A percentile compares a stretch with the other conserved stretches of the same genome.
These are phyloP conservation scores for Lolium multiflorum DNA, from an alignment of 176 grass and related monocot genomes.

Conservation along the genomic window DNA sequence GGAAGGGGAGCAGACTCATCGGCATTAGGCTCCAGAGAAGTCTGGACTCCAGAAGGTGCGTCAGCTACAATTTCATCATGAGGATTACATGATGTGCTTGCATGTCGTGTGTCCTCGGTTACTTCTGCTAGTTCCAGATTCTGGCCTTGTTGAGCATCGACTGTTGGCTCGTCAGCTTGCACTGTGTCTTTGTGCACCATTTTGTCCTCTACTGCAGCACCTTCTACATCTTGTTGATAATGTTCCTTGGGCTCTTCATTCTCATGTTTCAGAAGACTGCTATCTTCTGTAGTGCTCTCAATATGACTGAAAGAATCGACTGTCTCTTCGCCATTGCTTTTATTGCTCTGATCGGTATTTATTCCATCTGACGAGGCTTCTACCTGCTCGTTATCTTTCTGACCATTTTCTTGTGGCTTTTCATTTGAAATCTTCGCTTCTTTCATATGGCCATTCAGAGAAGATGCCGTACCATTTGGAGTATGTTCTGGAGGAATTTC, in stretches of 20 bases:
- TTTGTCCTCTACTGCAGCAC: conserved; percentile 14
- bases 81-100: conserved; percentile 14
- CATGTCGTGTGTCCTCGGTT: conserved; percentile 29
- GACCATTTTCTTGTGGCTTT: conserved; percentile 15
- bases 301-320: conserved; percentile 24
- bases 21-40: conserved; percentile 20
- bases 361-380: conserved; percentile 24
- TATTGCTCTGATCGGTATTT: conserved; percentile 22
- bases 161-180: conserved; percentile 34
- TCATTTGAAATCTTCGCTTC: conserved; percentile 25
- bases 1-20: conserved; percentile 17
- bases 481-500: conserved; percentile 41
- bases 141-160: conserved; percentile 27
- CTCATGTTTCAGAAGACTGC: conserved; percentile 31
- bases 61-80: conserved; percentile 34
- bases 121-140: conserved; percentile 40
- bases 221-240: conserved; percentile 30
- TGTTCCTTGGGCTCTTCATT: conserved; percentile 35
- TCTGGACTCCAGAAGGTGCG: conserved; percentile 8
- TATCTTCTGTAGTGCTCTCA: conserved; percentile 46
- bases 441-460: conserved; percentile 45
- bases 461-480: conserved; percentile 33
- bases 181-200: conserved; percentile 17
- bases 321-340: conserved; percentile 31
- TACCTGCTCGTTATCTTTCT: conserved; percentile 28